These are phyloP conservation scores for Panus rudis DNA, from an alignment of 768 basidiomycete genomes.

Conservation along the genomic window DNA sequence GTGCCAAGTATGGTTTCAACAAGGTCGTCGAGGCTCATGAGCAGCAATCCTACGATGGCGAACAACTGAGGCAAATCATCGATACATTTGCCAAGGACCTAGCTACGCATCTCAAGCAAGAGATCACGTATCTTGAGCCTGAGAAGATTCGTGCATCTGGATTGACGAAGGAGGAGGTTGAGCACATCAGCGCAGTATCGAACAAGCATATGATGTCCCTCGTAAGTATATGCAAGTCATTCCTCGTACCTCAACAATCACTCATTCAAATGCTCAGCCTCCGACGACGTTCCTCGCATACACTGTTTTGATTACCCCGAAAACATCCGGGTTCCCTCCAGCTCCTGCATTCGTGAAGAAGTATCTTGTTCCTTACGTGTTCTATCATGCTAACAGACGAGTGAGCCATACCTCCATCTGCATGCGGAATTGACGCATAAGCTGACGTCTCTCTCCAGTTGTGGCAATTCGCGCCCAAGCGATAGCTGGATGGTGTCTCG, in stretches of 20 bases:
- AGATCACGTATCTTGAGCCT: conserved; percentile 11
- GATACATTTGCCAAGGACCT: conserved; percentile 6
- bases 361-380: conserved; percentile 7
- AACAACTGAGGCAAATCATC: conserved; percentile 3
- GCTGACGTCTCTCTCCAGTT: not conserved
- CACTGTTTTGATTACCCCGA: conserved; percentile 6
- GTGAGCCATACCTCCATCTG: not conserved
- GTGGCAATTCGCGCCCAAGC: conserved; percentile 9
- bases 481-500: no score
- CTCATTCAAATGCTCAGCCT: not conserved
- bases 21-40: conserved; percentile 5
- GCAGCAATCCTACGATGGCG: conserved; percentile 5
- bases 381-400: conserved; percentile 3
- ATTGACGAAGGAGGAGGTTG: conserved; percentile 9
- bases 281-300: conserved; percentile 9
- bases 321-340: conserved; percentile 9
- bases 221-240: conserved; percentile 1
- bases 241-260: not conserved
- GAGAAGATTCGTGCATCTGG: conserved; percentile 10
- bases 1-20: conserved; percentile 9
- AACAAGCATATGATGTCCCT: conserved; percentile 6
- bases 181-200: conserved; percentile 7
- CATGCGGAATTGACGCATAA: no score
- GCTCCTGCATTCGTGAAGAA: conserved; percentile 8
- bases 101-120: conserved; percentile 8